Conservation (phyloP, 2,329 filamentous ascomycete species). For the Rhynchosporium secalis region DNA sequence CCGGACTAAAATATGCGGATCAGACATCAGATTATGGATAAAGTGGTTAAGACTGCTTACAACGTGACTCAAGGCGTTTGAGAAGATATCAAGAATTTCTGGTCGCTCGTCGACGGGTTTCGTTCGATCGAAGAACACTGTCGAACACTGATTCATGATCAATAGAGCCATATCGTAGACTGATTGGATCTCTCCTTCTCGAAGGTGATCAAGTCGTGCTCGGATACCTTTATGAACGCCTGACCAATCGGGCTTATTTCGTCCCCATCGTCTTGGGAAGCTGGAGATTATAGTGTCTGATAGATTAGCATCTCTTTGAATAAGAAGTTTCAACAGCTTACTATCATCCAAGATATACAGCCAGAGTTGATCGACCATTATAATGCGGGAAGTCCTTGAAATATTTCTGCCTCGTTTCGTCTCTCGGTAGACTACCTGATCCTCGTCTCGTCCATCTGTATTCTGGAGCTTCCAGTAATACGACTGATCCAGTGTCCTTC, state of each 20-base stretch:
- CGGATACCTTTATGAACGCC: slow-evolving; percentile 46
- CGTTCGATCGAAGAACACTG: slow-evolving; percentile 44
- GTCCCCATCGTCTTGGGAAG: slow-evolving; percentile 46
- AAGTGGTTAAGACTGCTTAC: slow-evolving; percentile 37
- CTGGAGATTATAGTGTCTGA: slow-evolving; percentile 44
- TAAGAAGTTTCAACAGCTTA: slow-evolving; percentile 14
- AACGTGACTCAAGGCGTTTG: slow-evolving; percentile 45
- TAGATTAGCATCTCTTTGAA: neutral
- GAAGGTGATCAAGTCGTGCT: slow-evolving; percentile 34
- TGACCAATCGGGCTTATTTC: slow-evolving; percentile 44
- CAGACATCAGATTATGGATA: neutral
- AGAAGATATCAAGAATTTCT: slow-evolving; percentile 46
- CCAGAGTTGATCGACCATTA: slow-evolving; percentile 49
- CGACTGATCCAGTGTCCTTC: slow-evolving; percentile 48
- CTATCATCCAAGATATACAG: slow-evolving; percentile 45
- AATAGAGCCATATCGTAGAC: slow-evolving; percentile 44
- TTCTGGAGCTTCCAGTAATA: slow-evolving; percentile 45
- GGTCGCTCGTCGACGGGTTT: slow-evolving; percentile 40
- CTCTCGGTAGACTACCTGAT: slow-evolving; percentile 33
- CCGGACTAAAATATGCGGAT: slow-evolving; percentile 36
- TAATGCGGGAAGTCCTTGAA: slow-evolving; percentile 27
- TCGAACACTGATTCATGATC: slow-evolving; percentile 44
- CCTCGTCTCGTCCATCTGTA: slow-evolving; percentile 42
- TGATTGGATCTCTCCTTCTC: slow-evolving; percentile 38
- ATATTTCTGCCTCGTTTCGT: slow-evolving; percentile 21